Evolutionary conservation across 192 early-diverging fungal species (phyloP).

Genomic region (Endogone sp.): DNA sequence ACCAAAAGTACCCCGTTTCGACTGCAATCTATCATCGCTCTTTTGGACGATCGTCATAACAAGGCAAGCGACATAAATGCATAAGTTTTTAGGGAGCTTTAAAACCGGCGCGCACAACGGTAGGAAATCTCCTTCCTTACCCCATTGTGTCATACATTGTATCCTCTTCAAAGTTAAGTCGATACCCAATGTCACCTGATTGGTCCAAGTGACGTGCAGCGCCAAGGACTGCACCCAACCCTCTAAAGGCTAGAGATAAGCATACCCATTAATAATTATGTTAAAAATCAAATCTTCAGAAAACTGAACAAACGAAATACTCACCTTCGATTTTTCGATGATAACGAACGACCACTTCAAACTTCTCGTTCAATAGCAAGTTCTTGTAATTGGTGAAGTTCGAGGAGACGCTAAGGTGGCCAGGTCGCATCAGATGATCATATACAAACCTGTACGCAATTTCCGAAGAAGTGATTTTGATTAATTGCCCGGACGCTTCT

Average conservation of each 20-base stretch:
- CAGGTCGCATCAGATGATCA: slow-evolving; percentile 22
- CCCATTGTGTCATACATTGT: slow-evolving; percentile 73
- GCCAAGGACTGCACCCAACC: slow-evolving; percentile 34
- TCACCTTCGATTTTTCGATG: slow-evolving; percentile 66
- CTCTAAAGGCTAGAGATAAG: not conserved
- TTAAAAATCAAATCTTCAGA: no score
- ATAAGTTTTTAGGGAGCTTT: not conserved
- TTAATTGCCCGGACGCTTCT: no score
- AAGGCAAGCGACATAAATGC: not conserved
- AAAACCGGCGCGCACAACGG: not conserved
- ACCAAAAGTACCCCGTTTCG: slow-evolving; percentile 70
- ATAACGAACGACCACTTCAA: slow-evolving; percentile 51
- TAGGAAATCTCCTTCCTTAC: slow-evolving; percentile 25
- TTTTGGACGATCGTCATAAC: slow-evolving; percentile 12
- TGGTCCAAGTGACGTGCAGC: slow-evolving; percentile 44
- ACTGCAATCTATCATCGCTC: slow-evolving; percentile 84
- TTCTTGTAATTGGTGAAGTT: slow-evolving; percentile 11
- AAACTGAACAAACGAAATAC: not conserved
- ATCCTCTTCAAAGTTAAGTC: slow-evolving; percentile 49
- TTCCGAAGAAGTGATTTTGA: no score
- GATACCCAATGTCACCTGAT: slow-evolving; percentile 18
- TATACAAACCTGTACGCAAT: slow-evolving; percentile 27
- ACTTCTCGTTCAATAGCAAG: not conserved
- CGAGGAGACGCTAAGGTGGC: slow-evolving; percentile 13
- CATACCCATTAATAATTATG: no score